Base-by-base conservation (phyloP, 2,329 filamentous ascomycete species). In the Cryphonectria radicalis region DNA sequence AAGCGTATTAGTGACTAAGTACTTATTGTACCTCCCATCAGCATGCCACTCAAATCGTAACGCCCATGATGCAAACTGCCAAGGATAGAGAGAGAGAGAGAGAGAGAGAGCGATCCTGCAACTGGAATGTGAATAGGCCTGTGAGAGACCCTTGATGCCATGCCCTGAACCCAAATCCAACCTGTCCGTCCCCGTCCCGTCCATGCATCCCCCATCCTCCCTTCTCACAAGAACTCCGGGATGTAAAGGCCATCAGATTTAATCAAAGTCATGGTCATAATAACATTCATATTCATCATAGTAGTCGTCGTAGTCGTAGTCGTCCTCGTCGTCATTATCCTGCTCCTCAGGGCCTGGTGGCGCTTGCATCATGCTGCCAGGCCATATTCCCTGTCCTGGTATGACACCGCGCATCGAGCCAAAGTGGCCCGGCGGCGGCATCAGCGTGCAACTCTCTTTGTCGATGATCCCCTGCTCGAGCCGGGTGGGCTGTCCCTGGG, bases 341-440 rank as follows among this genome's bases (percentile, higher is more conserved):
- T 65, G 4, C 11, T 28, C 46, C 37, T 40, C 46, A 22, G 35
- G 46, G 17, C 25, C 32, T n/a, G 68, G 68, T 17, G 70, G 68
- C 19, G 70, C n/a, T 35, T 67, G 59, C 40, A 59, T 6, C 40
- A 72, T 65, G 57, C 50, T 43, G 55, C 55, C 55, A 3, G 66
- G 25, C 70, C 70, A 71, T 50, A 72, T 59, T 13, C 67, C 68
- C 40, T 70, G 57, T 8, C 66, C 64, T 14, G 70, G 35, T 35
- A 43, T 28, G 35, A 63, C 40, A 22, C 19, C 28, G n/a, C 4
- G 37, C 32, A 11, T 10, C 28, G 13, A 8, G 17, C 60, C 67
- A 50, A 50, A 72, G 14, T 25, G 40, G 32, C 37, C n/a, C 59
- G 6, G 14, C 55, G 55, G 13, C 55, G 55, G 25, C 28, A 59